Evolutionary conservation across 305 asterid species (phyloP).

Genomic region (Fraxinus paxiana): DNA sequence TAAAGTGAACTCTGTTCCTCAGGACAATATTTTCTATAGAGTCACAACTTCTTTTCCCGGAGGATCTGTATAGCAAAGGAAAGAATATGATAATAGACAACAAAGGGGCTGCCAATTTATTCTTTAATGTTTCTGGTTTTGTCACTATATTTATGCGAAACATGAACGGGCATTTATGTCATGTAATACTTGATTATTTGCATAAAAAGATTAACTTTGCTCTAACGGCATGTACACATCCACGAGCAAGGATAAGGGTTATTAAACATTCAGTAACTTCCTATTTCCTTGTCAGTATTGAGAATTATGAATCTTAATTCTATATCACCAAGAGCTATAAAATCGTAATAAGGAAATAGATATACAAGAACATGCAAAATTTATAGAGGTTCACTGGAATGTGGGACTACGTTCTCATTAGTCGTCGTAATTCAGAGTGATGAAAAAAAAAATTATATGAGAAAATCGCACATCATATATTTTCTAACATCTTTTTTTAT

Average conservation of each 20-base stretch:
- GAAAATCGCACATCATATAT: no score
- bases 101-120: no score
- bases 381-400: background rate
- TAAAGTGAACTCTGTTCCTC: conserved; percentile 29
- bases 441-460: no score
- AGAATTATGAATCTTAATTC: no score
- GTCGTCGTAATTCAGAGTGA: background rate
- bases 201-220: background rate
- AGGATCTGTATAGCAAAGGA: background rate
- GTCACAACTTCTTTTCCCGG: background rate
- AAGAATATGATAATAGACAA: background rate
- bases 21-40: background rate
- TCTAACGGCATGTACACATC: background rate
- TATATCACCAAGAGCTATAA: no score
- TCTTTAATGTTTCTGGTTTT: background rate
- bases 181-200: background rate
- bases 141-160: background rate
- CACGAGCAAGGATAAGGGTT: background rate
- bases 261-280: background rate
- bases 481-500: no score
- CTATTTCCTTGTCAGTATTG: background rate
- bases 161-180: background rate
- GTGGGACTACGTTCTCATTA: background rate
- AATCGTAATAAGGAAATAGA: no score
- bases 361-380: background rate